These are phyloP conservation scores for Globisporangium cylindrosporum DNA, from an alignment of 352 stramenopile genomes.

Conservation along the genomic window DNA sequence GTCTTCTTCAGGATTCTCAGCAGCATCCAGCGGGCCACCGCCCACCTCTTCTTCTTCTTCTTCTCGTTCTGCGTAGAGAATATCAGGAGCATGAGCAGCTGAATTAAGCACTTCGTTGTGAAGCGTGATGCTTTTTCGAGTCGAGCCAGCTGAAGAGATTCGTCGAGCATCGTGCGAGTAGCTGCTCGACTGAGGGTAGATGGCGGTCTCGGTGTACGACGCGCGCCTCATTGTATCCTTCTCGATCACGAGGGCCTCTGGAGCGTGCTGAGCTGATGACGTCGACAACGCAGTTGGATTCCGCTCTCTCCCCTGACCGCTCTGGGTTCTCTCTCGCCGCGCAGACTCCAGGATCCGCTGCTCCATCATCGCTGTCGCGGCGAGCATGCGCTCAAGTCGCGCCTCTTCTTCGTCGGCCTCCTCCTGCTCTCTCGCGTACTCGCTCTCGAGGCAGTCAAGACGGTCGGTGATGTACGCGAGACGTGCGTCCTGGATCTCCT, in stretches of 20 bases:
- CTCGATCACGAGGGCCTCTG: neutral
- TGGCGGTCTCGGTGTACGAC: neutral
- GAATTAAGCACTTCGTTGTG: neutral
- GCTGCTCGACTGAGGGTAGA: neutral
- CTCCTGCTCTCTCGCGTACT: conserved; percentile 28
- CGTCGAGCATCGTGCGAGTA: conserved; percentile 2
- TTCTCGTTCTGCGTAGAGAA: neutral
- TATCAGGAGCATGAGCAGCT: neutral
- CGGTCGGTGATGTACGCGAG: conserved; percentile 41
- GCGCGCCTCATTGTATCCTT: conserved; percentile 1
- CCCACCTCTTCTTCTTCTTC: neutral
- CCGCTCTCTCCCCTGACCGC: neutral
- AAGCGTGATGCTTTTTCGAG: conserved; percentile 5
- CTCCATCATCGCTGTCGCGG: conserved; percentile 28
- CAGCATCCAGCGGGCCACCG: neutral
- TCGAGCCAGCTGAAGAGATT: conserved; percentile 15
- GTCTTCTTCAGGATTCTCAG: neutral
- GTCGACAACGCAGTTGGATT: neutral
- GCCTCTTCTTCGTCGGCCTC: conserved; percentile 23
- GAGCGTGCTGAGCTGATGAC: neutral
- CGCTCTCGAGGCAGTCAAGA: conserved; percentile 36
- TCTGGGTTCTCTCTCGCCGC: conserved; percentile 15
- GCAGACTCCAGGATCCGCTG: conserved; percentile 32
- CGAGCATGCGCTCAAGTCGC: conserved; percentile 20
- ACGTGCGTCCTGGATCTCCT: conserved; percentile 46